Percentiles rank a stretch among this genome's conserved stretches.
Conservation (phyloP, 495 filamentous ascomycete species). For the Podospora pseudocomata region DNA sequence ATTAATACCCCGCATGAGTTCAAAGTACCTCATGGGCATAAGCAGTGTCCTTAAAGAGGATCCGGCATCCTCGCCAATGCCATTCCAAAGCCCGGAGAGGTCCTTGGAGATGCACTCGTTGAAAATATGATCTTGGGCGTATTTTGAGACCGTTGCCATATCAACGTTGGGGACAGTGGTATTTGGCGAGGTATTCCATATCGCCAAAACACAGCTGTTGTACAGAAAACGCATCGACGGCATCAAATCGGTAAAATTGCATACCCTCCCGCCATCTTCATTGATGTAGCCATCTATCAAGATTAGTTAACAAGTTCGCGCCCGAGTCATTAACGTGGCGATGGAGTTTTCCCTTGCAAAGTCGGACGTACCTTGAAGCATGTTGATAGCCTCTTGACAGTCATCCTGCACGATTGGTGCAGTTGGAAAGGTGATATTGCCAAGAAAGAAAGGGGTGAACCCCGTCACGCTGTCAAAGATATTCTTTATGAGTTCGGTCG, state of each 20-base stretch:
- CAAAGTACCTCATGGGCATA: no score
- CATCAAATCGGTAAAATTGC: no score
- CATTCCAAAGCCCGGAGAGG: not conserved
- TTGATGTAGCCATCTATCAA: no score
- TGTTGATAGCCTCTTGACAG: not conserved
- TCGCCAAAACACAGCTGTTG: no score
- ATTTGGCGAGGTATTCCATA: no score
- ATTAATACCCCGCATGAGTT: no score
- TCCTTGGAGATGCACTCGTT: not conserved
- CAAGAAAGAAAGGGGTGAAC: no score
- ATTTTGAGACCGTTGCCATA: not conserved
- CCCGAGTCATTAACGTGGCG: no score
- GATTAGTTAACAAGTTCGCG: no score
- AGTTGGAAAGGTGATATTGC: not conserved
- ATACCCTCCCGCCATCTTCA: no score
- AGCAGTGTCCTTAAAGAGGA: not conserved
- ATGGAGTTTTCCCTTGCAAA: not conserved
- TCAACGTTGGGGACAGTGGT: not conserved
- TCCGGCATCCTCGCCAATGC: not conserved
- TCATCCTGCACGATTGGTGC: not conserved
- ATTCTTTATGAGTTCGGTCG: not conserved
- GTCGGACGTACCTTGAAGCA: not conserved
- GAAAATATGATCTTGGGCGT: not conserved
- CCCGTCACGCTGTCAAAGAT: not conserved
- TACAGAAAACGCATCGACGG: no score